Evolutionary conservation across 1,284 basidiomycete genomes (phyloP), one percentile per base, ranked within the genome.

Genomic region (Sphagnurus paluster): DNA sequence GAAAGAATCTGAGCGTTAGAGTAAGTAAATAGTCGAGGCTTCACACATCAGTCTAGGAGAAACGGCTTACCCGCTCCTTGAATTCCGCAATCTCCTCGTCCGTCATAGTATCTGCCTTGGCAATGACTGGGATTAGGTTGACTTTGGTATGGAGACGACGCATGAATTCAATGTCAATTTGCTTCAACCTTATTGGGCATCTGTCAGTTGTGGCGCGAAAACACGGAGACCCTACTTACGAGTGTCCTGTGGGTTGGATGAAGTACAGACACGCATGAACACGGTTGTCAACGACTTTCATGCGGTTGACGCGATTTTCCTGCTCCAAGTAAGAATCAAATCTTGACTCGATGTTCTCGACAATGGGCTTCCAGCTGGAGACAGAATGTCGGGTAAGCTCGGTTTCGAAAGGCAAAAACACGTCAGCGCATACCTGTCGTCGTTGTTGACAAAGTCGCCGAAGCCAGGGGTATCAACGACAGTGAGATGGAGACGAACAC

Each of bases 131-230:
- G 59, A 98, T 97, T 55, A 98, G 75, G 75, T 98, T 98, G 74
- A 98, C 94, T 70, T 90, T 93, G 58, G 88, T 91, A 71, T 97
- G 94, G 46, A 98, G 81, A 57, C 91, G 80, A 56, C 91, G 84
- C 94, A 98, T 97, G 70, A 97, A 97, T 69, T 98, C 95, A 54
- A 98, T 88, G 67, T 98, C 95, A 62, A 98, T 89, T 53, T 93
- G 92, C 72, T 96, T 96, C 60, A 98, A 77, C 7, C 93, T 96
- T 19, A 19, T 32, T 42, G 14, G 41, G 49, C 6, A 51, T 50
- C 37, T 50, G 48, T 23, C 24, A 48, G 26, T 42, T 42, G 47
- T 10, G 42, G 14, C 20, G 11, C n/a, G 41, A 39, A 17, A 25
- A 29, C 42, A n/a, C 49, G 41, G 20, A 42, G 35, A 16, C 23